phyloP scores from a whole-genome alignment of 441 rosid genomes.

The Corymbia citriodora region DNA sequence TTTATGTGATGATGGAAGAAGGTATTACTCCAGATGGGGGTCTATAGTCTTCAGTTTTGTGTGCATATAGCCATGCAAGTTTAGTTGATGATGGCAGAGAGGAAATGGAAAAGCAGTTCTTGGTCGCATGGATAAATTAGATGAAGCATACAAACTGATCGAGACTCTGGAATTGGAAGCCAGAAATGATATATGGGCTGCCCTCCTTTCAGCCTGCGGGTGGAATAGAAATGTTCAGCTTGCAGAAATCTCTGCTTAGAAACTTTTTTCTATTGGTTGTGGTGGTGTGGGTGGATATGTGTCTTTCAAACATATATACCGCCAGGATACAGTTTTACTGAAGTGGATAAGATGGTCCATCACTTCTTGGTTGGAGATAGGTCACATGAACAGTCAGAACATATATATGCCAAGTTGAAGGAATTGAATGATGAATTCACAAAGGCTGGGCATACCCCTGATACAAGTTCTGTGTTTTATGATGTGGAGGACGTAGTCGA shows the following conservation, averaged over 20 bases:
- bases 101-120: constrained; percentile 6
- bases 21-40: constrained; percentile 1
- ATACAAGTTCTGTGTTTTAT: constrained; percentile 12
- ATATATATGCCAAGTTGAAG: constrained; percentile 7
- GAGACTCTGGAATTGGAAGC: neutral
- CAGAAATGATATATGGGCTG: no score
- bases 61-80: constrained; percentile 13
- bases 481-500: constrained; percentile 13
- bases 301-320: constrained; percentile 23
- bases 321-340: constrained; percentile 22
- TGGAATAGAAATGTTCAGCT: constrained; percentile 11
- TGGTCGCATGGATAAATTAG: neutral
- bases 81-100: constrained; percentile 11
- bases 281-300: constrained; percentile 15
- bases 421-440: constrained; percentile 5
- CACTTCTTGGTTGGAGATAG: constrained; percentile 19
- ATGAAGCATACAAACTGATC: constrained; percentile 4
- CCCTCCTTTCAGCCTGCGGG: neutral
- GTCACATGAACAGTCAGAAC: constrained; percentile 10
- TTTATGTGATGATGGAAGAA: neutral
- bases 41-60: constrained; percentile 5
- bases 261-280: constrained; percentile 1
- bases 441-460: constrained; percentile 9
- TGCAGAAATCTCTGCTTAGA: constrained; percentile 17
- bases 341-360: constrained; percentile 14